Conservation (phyloP, 2,329 filamentous ascomycete genomes). For the Trichoderma oligosporum region DNA sequence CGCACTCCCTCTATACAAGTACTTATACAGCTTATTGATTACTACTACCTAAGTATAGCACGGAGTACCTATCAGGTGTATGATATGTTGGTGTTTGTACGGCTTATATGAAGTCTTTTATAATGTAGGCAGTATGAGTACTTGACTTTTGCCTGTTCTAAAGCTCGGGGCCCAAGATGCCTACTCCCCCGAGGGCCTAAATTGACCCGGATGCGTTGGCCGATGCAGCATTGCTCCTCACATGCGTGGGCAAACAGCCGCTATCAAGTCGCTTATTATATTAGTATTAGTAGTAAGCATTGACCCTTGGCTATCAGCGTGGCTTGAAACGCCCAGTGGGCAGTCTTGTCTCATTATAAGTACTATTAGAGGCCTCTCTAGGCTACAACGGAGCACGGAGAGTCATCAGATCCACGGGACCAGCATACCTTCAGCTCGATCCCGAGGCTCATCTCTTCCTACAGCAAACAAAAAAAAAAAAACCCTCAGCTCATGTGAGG, state of each 20-base stretch:
- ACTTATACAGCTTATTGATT: too few species aligned
- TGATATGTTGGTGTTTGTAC: too few species aligned
- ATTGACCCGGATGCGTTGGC: constrained; percentile 1
- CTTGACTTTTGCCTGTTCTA: neutral
- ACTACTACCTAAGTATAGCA: too few species aligned
- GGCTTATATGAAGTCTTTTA: too few species aligned
- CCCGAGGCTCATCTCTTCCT: constrained; percentile 2
- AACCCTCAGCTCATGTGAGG: neutral
- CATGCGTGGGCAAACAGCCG: neutral
- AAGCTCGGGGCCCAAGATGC: neutral
- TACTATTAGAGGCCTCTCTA: neutral
- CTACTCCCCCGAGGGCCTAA: neutral
- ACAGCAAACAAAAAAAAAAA: too few species aligned
- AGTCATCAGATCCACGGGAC: constrained; percentile 7
- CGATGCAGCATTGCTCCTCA: neutral
- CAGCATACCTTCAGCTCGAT: neutral
- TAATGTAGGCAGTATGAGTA: too few species aligned
- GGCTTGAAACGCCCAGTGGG: neutral
- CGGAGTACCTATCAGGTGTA: too few species aligned
- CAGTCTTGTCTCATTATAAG: neutral
- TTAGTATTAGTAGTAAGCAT: too few species aligned
- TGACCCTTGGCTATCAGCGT: constrained; percentile 9
- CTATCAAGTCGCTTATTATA: constrained; percentile 4
- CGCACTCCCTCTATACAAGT: too few species aligned
- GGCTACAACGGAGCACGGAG: neutral